Percentiles rank a stretch among this genome's conserved stretches.
Evolutionary conservation across 2,329 filamentous ascomycete genomes (phyloP).

Genomic region (Gliomastix tumulicola): DNA sequence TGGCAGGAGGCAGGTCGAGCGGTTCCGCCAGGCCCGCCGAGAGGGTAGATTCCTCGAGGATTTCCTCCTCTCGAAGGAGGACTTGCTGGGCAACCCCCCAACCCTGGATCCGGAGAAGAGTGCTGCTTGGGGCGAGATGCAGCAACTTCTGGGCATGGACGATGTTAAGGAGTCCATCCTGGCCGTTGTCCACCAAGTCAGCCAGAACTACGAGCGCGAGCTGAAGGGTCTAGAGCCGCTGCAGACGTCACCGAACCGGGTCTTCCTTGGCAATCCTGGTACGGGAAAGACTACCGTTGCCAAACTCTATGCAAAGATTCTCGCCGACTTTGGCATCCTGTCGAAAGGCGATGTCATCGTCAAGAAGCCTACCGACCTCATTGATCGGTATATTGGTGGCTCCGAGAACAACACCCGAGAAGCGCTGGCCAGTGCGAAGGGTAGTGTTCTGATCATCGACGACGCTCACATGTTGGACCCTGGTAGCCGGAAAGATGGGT

Average conservation of each 20-base stretch:
- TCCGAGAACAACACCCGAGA: constrained; percentile 52
- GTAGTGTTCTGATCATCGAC: constrained; percentile 59
- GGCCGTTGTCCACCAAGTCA: constrained; percentile 39
- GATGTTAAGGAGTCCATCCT: constrained; percentile 46
- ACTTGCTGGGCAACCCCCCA: constrained; percentile 52
- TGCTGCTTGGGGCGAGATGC: constrained; percentile 42
- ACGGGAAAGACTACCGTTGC: constrained; percentile 60
- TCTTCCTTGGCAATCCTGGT: constrained; percentile 55
- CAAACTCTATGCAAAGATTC: constrained; percentile 53
- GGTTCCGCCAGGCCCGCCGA: constrained; percentile 2
- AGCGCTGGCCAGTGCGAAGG: constrained; percentile 45
- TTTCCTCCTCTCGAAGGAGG: constrained; percentile 41
- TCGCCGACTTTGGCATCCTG: constrained; percentile 51
- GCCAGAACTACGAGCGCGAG: constrained; percentile 50
- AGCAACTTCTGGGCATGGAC: constrained; percentile 43
- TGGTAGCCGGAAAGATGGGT: constrained; percentile 11
- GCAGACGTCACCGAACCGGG: constrained; percentile 44
- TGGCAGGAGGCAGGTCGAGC: constrained; percentile 2
- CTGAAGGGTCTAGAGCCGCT: constrained; percentile 41
- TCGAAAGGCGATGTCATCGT: constrained; percentile 52
- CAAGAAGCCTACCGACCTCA: constrained; percentile 54
- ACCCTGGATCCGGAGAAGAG: constrained; percentile 33
- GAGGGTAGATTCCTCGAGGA: constrained; percentile 31
- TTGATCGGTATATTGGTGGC: constrained; percentile 43
- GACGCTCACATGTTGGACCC: constrained; percentile 44